Percentiles rank a stretch among this genome's conserved stretches.
Conservation (phyloP, 495 filamentous ascomycete species). For the Platismatia glauca region DNA sequence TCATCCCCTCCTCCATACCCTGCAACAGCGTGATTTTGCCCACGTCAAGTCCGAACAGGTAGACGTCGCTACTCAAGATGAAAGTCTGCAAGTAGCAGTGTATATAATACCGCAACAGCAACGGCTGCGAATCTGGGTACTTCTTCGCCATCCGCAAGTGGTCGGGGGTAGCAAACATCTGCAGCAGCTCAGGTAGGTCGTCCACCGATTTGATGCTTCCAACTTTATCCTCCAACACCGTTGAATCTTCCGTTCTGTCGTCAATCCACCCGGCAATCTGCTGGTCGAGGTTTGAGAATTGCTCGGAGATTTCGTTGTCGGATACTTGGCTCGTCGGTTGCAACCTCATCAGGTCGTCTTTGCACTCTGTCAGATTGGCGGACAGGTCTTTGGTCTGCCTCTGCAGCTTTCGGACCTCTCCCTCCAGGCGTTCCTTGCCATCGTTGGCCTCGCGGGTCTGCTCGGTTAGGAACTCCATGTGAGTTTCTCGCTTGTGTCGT, state of each 20-base stretch:
- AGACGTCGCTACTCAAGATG: slow-evolving; percentile 17
- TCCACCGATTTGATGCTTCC: slow-evolving; percentile 7
- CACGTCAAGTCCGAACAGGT: slow-evolving; percentile 22
- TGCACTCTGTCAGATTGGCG: slow-evolving; percentile 20
- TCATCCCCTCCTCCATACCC: slow-evolving; percentile 21
- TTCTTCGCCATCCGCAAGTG: slow-evolving; percentile 14
- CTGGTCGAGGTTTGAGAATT: slow-evolving; percentile 18
- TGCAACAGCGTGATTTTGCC: slow-evolving; percentile 11
- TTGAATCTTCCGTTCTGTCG: slow-evolving; percentile 19
- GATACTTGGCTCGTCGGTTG: slow-evolving; percentile 22
- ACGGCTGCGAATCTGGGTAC: slow-evolving; percentile 17
- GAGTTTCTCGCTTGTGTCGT: slow-evolving; percentile 15
- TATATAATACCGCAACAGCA: slow-evolving; percentile 20
- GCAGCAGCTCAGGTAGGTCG: slow-evolving; percentile 15
- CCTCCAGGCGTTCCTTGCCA: slow-evolving; percentile 16
- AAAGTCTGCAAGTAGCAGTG: slow-evolving; percentile 13
- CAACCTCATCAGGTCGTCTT: slow-evolving; percentile 20
- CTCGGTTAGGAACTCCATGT: slow-evolving; percentile 19
- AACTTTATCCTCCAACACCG: slow-evolving; percentile 18
- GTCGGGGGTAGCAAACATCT: slow-evolving; percentile 9
- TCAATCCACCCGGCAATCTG: slow-evolving; percentile 22
- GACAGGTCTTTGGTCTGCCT: slow-evolving; percentile 18
- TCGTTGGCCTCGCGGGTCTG: slow-evolving; percentile 24
- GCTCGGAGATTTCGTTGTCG: slow-evolving; percentile 21
- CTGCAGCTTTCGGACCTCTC: slow-evolving; percentile 11